These are phyloP conservation scores for Pestalotiopsis sp. DNA, from an alignment of 2,329 filamentous ascomycete genomes.

Conservation along the genomic window DNA sequence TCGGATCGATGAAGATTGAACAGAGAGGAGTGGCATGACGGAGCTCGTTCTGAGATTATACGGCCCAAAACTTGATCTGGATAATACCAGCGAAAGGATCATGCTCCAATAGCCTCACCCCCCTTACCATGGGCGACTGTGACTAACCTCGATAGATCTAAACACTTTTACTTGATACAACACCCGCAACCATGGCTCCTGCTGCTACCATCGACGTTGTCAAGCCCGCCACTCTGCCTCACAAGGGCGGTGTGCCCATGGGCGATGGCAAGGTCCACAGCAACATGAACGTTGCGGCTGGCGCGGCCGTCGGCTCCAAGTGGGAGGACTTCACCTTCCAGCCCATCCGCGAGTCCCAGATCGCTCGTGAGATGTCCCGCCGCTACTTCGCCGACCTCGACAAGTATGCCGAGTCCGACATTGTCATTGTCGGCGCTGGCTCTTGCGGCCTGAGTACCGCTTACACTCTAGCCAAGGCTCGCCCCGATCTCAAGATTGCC, in stretches of 20 bases:
- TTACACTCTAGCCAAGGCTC: constrained; percentile 80
- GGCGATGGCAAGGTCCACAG: constrained; percentile 33
- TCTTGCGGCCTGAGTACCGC: constrained; percentile 85
- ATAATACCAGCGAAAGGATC: constrained; percentile 99
- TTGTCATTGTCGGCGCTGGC: constrained; percentile 90
- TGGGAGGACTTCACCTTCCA: constrained; percentile 85
- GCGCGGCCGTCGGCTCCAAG: constrained; percentile 66
- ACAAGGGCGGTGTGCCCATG: constrained; percentile 46
- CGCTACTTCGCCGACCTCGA: constrained; percentile 93
- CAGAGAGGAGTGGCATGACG: constrained; percentile 15
- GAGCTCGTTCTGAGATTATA: constrained; percentile 75
- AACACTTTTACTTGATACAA: constrained; percentile 21
- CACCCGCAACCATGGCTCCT: constrained; percentile 63
- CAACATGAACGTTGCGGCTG: constrained; percentile 49
- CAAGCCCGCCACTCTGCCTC: constrained; percentile 52
- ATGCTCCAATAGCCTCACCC: constrained; percentile 64
- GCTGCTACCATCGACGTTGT: constrained; percentile 68
- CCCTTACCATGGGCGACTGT: constrained; percentile 34
- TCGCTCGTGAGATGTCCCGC: constrained; percentile 89
- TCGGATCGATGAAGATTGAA: background rate
- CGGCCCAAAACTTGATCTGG: constrained; percentile 93
- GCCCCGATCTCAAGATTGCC: constrained; percentile 89
- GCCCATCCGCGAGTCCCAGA: constrained; percentile 88
- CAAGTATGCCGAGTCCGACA: constrained; percentile 86
- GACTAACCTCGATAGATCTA: constrained; percentile 36